phyloP scores from a whole-genome alignment of 176 grass and related monocot species.

The Typha latifolia region DNA sequence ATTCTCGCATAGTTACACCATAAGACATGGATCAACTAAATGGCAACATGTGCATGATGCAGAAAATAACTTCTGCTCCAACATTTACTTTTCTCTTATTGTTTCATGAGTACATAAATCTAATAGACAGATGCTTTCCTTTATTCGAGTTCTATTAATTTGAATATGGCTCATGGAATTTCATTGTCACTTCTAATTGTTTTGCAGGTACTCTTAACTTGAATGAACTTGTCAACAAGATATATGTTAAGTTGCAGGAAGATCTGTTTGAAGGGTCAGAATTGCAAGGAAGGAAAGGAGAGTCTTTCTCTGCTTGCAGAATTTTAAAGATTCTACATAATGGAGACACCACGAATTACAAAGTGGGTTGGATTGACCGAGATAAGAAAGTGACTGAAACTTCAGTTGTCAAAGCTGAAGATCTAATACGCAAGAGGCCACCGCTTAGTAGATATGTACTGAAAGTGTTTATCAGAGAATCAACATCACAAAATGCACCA shows the following conservation, averaged over 20 bases:
- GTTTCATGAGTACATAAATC: too few species aligned
- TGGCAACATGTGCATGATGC: too few species aligned
- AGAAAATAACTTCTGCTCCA: too few species aligned
- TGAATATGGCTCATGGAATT: too few species aligned
- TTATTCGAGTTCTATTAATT: too few species aligned
- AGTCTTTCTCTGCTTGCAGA: conserved; percentile 51
- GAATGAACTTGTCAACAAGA: conserved; percentile 52
- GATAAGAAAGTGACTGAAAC: conserved; percentile 43
- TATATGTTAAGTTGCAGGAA: conserved; percentile 45
- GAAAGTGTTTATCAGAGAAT: conserved; percentile 64
- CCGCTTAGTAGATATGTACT: conserved; percentile 47
- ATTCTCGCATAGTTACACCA: too few species aligned
- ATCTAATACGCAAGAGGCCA: conserved; percentile 55
- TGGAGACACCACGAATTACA: conserved; percentile 28
- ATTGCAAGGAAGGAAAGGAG: conserved; percentile 53
- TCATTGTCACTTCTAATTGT: not conserved
- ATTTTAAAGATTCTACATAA: conserved; percentile 56
- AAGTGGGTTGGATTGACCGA: conserved; percentile 72
- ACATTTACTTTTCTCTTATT: too few species aligned
- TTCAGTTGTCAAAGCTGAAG: conserved; percentile 49
- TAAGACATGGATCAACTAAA: too few species aligned
- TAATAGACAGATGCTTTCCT: too few species aligned
- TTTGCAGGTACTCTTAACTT: conserved; percentile 66
- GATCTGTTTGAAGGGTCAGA: conserved; percentile 68
- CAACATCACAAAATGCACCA: conserved; percentile 51